Conservation (phyloP, 1,284 basidiomycete genomes). For the Papiliotrema laurentii region DNA sequence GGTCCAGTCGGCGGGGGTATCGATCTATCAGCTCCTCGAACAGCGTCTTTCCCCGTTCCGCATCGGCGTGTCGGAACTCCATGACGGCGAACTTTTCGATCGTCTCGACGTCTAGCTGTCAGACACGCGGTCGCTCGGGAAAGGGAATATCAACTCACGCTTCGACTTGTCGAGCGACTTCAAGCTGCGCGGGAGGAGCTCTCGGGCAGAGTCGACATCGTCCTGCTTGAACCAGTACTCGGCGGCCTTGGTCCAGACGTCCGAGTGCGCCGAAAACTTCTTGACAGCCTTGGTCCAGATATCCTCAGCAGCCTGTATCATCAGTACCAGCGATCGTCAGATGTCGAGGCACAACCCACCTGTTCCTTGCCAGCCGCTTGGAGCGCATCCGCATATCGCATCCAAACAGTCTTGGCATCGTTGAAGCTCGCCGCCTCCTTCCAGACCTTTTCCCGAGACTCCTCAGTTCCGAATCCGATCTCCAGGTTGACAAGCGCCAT, state of each 20-base stretch:
- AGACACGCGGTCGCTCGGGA: neutral
- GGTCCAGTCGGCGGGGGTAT: constrained; percentile 88
- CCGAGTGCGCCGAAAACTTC: constrained; percentile 86
- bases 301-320: constrained; percentile 75
- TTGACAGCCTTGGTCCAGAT: constrained; percentile 78
- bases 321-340: neutral
- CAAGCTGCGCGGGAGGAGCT: constrained; percentile 79
- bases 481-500: constrained; percentile 94
- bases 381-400: constrained; percentile 78
- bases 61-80: constrained; percentile 90
- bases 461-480: constrained; percentile 84
- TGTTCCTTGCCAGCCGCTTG: constrained; percentile 76
- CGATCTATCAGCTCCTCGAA: constrained; percentile 95
- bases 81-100: constrained; percentile 91
- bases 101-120: constrained; percentile 76
- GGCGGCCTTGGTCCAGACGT: constrained; percentile 85
- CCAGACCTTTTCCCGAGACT: constrained; percentile 72
- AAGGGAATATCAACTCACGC: constrained; percentile 57
- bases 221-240: constrained; percentile 69
- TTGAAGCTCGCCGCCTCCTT: constrained; percentile 86
- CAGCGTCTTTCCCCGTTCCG: constrained; percentile 90
- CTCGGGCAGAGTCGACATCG: constrained; percentile 73
- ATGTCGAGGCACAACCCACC: constrained; percentile 52
- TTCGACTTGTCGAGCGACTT: constrained; percentile 93
- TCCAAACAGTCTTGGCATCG: constrained; percentile 84